Evolutionary conservation across 208 protist species (phyloP).

Genomic region (Acanthamoeba culbertsoni): DNA sequence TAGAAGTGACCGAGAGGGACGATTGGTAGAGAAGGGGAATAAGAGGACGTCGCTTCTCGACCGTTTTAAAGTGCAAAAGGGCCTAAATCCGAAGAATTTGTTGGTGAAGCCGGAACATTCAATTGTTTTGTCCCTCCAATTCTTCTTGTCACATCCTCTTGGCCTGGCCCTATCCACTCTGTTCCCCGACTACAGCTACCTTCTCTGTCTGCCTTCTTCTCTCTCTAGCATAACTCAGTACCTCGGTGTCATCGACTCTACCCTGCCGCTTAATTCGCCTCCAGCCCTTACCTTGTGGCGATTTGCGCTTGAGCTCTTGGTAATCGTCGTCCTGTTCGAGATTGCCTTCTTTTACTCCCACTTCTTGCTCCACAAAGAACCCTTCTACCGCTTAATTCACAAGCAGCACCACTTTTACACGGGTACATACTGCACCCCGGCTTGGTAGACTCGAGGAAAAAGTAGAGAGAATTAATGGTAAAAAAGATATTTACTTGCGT

Average conservation of each 20-base stretch:
- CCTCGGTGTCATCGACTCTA: neutral
- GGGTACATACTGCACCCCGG: neutral
- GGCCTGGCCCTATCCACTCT: neutral
- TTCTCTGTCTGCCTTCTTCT: neutral
- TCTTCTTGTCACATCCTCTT: neutral
- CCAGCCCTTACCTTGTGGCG: neutral
- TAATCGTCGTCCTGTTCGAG: neutral
- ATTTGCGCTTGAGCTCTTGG: neutral
- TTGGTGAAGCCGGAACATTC: neutral
- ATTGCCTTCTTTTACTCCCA: slow-evolving; percentile 27
- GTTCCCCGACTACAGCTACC: neutral
- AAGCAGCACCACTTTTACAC: slow-evolving; percentile 13
- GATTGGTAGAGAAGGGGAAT: no score
- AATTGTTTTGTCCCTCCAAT: neutral
- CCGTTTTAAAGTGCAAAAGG: neutral
- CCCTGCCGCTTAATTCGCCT: neutral
- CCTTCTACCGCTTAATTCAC: neutral
- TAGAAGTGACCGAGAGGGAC: no score
- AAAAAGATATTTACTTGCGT: neutral
- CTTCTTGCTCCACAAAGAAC: neutral
- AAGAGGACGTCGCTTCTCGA: neutral
- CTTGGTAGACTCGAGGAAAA: no score
- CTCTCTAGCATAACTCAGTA: neutral
- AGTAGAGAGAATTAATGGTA: neutral
- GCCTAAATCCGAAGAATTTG: neutral